Evolutionary conservation across 2,329 filamentous ascomycete species (phyloP).

Genomic region (Sporothrix euskadiensis): DNA sequence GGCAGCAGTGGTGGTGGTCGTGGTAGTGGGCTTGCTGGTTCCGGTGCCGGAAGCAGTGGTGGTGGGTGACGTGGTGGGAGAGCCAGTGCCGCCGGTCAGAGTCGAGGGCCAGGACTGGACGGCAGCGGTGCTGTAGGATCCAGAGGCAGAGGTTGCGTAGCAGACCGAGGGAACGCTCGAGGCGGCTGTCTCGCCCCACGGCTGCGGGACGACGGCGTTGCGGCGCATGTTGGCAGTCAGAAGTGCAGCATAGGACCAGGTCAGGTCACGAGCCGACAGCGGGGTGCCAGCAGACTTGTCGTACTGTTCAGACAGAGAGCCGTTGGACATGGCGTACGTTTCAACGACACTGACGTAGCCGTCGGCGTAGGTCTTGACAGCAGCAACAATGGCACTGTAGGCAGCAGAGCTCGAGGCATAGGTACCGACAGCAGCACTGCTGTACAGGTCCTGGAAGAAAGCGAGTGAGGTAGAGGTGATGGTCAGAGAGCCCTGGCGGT

Average conservation of each 20-base stretch:
- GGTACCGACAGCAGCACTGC: conserved; percentile 60
- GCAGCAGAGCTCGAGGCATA: conserved; percentile 47
- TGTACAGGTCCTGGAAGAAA: conserved; percentile 70
- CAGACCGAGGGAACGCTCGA: conserved; percentile 51
- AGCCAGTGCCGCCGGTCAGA: conserved; percentile 47
- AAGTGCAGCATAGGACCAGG: conserved; percentile 73
- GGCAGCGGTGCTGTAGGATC: conserved; percentile 51
- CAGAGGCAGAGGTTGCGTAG: conserved; percentile 47
- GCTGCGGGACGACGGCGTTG: conserved; percentile 56
- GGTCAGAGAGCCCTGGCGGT: conserved; percentile 60
- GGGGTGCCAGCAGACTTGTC: conserved; percentile 53
- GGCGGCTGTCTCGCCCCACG: conserved; percentile 44
- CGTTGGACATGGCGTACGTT: conserved; percentile 61
- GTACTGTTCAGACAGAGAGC: conserved; percentile 69
- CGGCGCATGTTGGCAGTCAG: conserved; percentile 63
- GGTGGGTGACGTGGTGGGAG: conserved; percentile 11
- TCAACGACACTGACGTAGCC: conserved; percentile 63
- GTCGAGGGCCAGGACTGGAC: conserved; percentile 13
- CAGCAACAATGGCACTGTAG: conserved; percentile 58
- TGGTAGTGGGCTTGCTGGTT: not conserved
- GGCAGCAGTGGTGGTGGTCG: conserved; percentile 11
- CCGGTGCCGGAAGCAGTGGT: not conserved
- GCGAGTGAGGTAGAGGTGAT: conserved; percentile 64
- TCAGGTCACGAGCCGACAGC: conserved; percentile 66
- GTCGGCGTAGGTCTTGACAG: conserved; percentile 60